A percentile compares a stretch with the other conserved stretches of the same genome.
These are phyloP conservation scores for Carex kokanica DNA, from an alignment of 176 grass and related monocot genomes.

Conservation along the genomic window DNA sequence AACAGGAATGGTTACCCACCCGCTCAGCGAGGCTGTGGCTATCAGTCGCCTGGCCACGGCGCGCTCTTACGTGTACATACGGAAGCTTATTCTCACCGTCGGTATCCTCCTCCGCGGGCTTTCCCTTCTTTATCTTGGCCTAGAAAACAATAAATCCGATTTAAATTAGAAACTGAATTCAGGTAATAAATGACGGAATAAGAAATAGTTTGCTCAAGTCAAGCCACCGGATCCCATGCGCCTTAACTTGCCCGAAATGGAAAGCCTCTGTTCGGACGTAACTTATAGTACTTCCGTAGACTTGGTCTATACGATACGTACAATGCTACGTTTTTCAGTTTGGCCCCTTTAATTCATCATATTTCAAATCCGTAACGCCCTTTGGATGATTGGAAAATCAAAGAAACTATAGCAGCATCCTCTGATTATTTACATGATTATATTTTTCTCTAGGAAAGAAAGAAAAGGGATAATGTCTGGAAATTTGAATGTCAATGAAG, in stretches of 20 bases:
- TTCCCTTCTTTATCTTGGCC: slow-evolving; percentile 10
- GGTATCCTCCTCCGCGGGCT: slow-evolving; percentile 33
- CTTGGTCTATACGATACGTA: slow-evolving; percentile 7
- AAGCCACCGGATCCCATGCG: slow-evolving; percentile 12
- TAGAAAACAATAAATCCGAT: not conserved
- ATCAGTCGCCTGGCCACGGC: slow-evolving; percentile 71
- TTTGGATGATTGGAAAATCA: not conserved
- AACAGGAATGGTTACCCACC: slow-evolving; percentile 46
- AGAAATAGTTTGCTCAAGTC: not conserved
- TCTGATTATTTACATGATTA: not conserved
- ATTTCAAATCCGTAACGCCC: not conserved
- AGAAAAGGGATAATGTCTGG: not conserved
- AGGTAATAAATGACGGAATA: not conserved
- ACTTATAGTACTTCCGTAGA: not conserved
- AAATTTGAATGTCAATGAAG: not conserved
- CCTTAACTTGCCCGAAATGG: not conserved
- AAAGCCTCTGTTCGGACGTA: not conserved
- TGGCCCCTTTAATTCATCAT: not conserved
- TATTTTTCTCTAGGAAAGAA: not conserved
- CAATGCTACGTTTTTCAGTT: not conserved
- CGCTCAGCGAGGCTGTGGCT: slow-evolving; percentile 87
- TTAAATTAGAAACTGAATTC: not conserved
- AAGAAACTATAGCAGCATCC: too few species aligned
- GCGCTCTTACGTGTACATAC: slow-evolving; percentile 76
- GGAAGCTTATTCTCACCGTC: slow-evolving; percentile 46